These are phyloP conservation scores for Cadophora luteo-olivacea DNA, from an alignment of 2,329 filamentous ascomycete genomes.

Conservation along the genomic window DNA sequence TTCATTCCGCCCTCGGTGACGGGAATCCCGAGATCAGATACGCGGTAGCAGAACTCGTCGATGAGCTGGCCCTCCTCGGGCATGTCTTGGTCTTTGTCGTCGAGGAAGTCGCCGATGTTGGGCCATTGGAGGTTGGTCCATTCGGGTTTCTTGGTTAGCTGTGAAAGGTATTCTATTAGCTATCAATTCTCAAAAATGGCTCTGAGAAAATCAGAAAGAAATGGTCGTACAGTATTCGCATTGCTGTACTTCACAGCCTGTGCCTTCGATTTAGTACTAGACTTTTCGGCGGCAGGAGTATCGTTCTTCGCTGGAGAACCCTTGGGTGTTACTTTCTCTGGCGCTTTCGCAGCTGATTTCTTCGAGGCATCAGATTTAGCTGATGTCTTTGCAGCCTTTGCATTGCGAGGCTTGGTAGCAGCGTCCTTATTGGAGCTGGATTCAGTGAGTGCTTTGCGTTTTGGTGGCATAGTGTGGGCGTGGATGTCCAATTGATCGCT, in stretches of 20 bases:
- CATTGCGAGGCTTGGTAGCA: constrained; percentile 4
- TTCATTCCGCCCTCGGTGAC: constrained; percentile 27
- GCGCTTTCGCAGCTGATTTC: constrained; percentile 10
- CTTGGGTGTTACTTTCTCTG: neutral
- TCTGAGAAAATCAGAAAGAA: neutral
- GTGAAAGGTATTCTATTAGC: neutral
- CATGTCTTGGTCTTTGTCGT: constrained; percentile 35
- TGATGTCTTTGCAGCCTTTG: constrained; percentile 23
- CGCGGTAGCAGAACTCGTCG: constrained; percentile 27
- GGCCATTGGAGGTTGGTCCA: constrained; percentile 33
- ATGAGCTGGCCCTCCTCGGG: constrained; percentile 29
- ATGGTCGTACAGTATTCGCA: constrained; percentile 14
- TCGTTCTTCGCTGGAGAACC: neutral
- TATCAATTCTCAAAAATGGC: neutral
- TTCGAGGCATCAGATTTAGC: constrained; percentile 9
- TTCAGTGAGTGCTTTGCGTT: constrained; percentile 26
- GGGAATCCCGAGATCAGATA: constrained; percentile 33
- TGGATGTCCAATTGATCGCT: neutral
- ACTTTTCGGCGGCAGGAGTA: neutral
- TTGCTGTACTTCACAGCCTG: constrained; percentile 20
- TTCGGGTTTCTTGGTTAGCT: constrained; percentile 25
- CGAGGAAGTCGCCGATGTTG: constrained; percentile 29
- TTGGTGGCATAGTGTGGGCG: constrained; percentile 23
- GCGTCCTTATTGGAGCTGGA: constrained; percentile 16
- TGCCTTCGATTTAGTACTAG: neutral